phyloP scores from a whole-genome alignment of 2,329 filamentous ascomycete genomes.

The Penicillium janthinellum region DNA sequence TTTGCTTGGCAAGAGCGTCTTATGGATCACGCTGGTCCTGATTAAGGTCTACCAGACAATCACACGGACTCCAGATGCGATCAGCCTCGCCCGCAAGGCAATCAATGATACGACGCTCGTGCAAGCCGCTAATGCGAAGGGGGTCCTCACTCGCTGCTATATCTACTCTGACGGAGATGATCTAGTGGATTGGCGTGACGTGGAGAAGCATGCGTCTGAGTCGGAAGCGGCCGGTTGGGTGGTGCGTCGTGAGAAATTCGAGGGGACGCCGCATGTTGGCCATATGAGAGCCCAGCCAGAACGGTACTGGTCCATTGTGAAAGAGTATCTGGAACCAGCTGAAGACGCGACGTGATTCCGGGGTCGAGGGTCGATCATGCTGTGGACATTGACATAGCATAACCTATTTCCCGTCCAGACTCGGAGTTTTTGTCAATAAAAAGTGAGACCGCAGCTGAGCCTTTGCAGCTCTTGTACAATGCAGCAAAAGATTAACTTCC shows the following conservation, averaged over 20 bases:
- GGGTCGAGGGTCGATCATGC: not conserved
- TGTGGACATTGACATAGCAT: not conserved
- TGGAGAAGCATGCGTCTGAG: constrained; percentile 40
- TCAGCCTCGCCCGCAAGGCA: constrained; percentile 30
- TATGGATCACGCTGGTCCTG: constrained; percentile 29
- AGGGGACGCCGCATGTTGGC: constrained; percentile 42
- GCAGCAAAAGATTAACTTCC: too few species aligned
- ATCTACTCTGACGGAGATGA: constrained; percentile 45
- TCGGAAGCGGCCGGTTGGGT: constrained; percentile 35
- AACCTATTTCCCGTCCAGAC: not conserved
- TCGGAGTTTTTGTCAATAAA: too few species aligned
- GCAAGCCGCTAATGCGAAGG: constrained; percentile 9
- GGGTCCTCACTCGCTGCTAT: constrained; percentile 36
- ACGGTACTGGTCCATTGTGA: constrained; percentile 44
- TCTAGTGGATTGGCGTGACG: constrained; percentile 38
- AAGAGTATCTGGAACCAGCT: constrained; percentile 22
- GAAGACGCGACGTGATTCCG: not conserved
- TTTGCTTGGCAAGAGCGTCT: constrained; percentile 27
- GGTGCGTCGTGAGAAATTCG: constrained; percentile 41
- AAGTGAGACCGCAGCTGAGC: too few species aligned
- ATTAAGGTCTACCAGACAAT: constrained; percentile 23
- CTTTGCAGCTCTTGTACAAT: too few species aligned
- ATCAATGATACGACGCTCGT: constrained; percentile 37
- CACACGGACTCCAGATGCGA: constrained; percentile 25
- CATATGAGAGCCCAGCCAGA: constrained; percentile 43